These are phyloP conservation scores for Apiotrichum gracile DNA, from an alignment of 1,284 basidiomycete species.

Conservation along the genomic window DNA sequence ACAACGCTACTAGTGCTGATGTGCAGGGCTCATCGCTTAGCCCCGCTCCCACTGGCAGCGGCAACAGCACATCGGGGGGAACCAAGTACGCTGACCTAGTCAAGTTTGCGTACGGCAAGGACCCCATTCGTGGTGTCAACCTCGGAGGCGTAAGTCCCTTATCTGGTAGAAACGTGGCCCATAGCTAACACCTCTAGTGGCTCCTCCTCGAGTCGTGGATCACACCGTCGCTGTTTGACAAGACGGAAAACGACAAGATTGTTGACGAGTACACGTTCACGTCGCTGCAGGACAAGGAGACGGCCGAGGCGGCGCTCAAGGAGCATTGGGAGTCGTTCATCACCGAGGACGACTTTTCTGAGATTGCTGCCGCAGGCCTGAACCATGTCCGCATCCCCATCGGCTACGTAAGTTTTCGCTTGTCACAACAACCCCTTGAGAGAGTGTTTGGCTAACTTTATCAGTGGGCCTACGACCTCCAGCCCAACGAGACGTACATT, in stretches of 20 bases:
- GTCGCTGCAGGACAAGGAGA: constrained; percentile 59
- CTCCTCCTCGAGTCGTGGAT: constrained; percentile 36
- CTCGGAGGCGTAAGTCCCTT: constrained; percentile 41
- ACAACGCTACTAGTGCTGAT: too few relatives aligned
- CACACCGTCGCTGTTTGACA: constrained; percentile 39
- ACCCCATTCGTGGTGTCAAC: constrained; percentile 47
- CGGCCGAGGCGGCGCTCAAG: constrained; percentile 53
- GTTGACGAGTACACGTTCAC: constrained; percentile 22
- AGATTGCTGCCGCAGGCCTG: constrained; percentile 82
- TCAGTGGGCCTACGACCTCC: constrained; percentile 78
- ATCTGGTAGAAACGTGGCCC: not conserved
- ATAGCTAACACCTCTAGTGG: not conserved
- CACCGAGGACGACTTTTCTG: constrained; percentile 78
- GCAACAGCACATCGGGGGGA: too few relatives aligned
- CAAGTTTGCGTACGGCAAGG: constrained; percentile 30
- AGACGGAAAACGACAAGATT: constrained; percentile 36
- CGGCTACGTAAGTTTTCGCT: constrained; percentile 44
- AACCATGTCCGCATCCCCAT: constrained; percentile 58
- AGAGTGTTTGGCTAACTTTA: constrained; percentile 43
- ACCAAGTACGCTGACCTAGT: too few relatives aligned
- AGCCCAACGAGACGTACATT: constrained; percentile 62
- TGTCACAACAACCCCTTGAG: not conserved
- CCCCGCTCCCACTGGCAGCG: too few relatives aligned
- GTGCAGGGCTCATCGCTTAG: too few relatives aligned
- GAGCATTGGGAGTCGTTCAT: constrained; percentile 63